Percentiles rank a stretch among this genome's conserved stretches.
These are phyloP conservation scores for Argentina anserina DNA, from an alignment of 306 rosid genomes.

Conservation along the genomic window DNA sequence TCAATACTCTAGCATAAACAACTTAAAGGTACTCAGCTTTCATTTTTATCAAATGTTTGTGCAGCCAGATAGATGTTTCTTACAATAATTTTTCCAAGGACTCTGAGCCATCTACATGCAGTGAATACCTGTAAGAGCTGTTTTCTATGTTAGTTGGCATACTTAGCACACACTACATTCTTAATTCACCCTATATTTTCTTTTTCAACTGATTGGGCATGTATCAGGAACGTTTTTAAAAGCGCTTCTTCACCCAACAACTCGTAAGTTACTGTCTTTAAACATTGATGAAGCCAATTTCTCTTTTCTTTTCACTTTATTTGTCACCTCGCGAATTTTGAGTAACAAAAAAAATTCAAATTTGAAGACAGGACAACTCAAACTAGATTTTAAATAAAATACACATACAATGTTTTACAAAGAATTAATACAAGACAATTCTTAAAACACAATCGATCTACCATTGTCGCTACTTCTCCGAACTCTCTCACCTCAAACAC, in stretches of 20 bases:
- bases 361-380: too few species aligned
- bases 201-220: background rate
- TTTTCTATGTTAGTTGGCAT: background rate
- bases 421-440: too few species aligned
- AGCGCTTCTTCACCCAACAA: slow-evolving; percentile 2
- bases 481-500: too few species aligned
- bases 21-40: background rate
- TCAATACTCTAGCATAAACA: background rate
- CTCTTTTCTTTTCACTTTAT: background rate
- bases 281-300: too few species aligned
- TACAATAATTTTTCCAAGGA: slow-evolving; percentile 10
- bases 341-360: too few species aligned
- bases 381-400: too few species aligned
- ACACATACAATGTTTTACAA: too few species aligned
- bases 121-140: background rate
- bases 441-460: too few species aligned
- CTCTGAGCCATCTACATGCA: slow-evolving; percentile 4
- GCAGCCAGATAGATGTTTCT: slow-evolving; percentile 13
- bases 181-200: background rate
- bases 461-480: too few species aligned
- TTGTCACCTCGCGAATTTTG: too few species aligned
- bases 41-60: background rate
- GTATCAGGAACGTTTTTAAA: slow-evolving; percentile 21
- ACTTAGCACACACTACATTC: background rate
- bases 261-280: slow-evolving; percentile 14